Evolutionary conservation across 352 stramenopile species (phyloP).

Genomic region (Globisporangium echinulatum): DNA sequence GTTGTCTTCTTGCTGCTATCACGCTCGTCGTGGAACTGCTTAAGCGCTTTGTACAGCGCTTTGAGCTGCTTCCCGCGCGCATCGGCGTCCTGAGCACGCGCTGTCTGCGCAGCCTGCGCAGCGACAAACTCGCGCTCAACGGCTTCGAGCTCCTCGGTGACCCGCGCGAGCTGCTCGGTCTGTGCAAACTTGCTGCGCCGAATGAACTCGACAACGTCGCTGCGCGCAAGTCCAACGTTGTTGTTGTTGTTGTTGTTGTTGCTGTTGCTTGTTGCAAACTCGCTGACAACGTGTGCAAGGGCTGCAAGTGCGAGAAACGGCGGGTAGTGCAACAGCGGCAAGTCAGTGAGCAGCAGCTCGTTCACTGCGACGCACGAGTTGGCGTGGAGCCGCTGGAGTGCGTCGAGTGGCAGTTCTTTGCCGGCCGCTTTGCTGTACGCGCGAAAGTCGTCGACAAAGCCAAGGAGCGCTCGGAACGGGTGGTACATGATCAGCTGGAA

Average conservation of each 20-base stretch:
- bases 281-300: constrained; percentile 35
- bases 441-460: constrained; percentile 83
- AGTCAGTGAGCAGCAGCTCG: constrained; percentile 68
- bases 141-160: constrained; percentile 24
- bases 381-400: constrained; percentile 74
- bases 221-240: constrained; percentile 17
- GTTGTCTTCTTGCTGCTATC: neutral
- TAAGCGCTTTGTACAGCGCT: constrained; percentile 85
- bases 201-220: constrained; percentile 56
- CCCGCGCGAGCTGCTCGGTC: constrained; percentile 30
- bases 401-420: constrained; percentile 54
- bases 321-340: constrained; percentile 59
- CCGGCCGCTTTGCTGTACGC: constrained; percentile 54
- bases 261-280: neutral
- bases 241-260: neutral
- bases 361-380: constrained; percentile 70
- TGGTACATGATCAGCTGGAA: constrained; percentile 90
- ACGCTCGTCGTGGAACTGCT: constrained; percentile 61
- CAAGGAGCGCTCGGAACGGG: constrained; percentile 71
- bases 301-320: constrained; percentile 64
- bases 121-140: constrained; percentile 29
- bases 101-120: constrained; percentile 21
- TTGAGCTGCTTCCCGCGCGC: constrained; percentile 66
- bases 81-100: constrained; percentile 17
- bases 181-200: constrained; percentile 66